Conservation (phyloP, 2,329 filamentous ascomycete species). For the Stylonectria norvegica region DNA sequence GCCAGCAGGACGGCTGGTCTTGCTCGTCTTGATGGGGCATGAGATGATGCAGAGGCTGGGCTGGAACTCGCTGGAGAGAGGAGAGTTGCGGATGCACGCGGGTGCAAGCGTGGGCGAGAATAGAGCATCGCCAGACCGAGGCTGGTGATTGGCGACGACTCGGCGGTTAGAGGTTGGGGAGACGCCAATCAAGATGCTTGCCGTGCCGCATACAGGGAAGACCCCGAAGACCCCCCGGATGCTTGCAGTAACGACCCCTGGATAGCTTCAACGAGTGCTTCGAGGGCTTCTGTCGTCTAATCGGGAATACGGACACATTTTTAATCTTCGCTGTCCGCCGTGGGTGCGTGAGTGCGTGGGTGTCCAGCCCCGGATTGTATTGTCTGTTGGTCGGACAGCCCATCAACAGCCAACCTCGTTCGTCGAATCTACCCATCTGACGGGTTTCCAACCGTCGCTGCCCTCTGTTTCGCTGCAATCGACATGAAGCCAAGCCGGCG, state of each 20-base stretch:
- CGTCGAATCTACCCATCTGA: not conserved
- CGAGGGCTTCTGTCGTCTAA: not conserved
- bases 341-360: too few relatives aligned
- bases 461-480: not conserved
- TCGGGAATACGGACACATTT: too few relatives aligned
- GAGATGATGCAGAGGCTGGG: too few relatives aligned
- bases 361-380: too few relatives aligned
- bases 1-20: not conserved
- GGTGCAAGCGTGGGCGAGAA: not conserved
- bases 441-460: not conserved
- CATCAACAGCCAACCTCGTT: not conserved
- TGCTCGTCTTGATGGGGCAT: too few relatives aligned
- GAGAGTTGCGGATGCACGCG: not conserved
- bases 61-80: too few relatives aligned
- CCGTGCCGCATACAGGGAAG: conserved; percentile 17
- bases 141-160: conserved; percentile 31
- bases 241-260: not conserved
- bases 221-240: not conserved
- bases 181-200: conserved; percentile 33
- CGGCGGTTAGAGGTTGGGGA: conserved; percentile 38
- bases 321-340: too few relatives aligned
- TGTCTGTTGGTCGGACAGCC: too few relatives aligned
- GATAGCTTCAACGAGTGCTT: not conserved
- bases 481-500: not conserved
- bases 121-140: conserved; percentile 11